Evolutionary conservation across 331 rosid genomes (phyloP).

Genomic region (Stylosanthes scabra): DNA sequence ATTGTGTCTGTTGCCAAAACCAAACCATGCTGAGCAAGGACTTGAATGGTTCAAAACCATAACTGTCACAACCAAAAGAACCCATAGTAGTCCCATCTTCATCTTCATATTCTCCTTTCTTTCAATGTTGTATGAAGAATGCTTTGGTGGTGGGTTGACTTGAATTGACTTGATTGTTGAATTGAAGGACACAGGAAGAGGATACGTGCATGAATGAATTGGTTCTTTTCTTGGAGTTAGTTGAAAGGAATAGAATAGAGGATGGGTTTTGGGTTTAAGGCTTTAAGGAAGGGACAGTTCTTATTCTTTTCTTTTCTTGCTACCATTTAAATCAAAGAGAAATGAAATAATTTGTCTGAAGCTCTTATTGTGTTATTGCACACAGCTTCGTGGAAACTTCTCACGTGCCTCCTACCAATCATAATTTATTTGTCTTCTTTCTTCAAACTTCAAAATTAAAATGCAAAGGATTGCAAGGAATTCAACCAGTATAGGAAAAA

Average conservation of each 20-base stretch:
- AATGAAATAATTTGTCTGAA: background rate
- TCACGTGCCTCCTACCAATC: background rate
- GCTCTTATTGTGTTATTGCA: background rate
- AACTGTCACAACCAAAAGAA: constrained; percentile 37
- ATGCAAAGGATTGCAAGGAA: too few species aligned
- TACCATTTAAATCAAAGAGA: constrained; percentile 2
- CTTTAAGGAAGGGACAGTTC: constrained; percentile 4
- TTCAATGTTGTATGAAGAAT: background rate
- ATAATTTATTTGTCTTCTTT: too few species aligned
- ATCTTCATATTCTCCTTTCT: background rate
- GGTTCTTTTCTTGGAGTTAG: constrained; percentile 27
- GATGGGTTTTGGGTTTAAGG: constrained; percentile 27
- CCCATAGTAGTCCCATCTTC: constrained; percentile 38
- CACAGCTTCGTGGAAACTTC: constrained; percentile 44
- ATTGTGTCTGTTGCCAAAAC: constrained; percentile 48
- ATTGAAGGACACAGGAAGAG: constrained; percentile 20
- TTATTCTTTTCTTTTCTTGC: constrained; percentile 47
- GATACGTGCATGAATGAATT: constrained; percentile 34
- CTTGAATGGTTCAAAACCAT: constrained; percentile 42
- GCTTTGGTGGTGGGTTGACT: constrained; percentile 17
- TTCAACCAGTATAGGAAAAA: too few species aligned
- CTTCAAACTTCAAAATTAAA: too few species aligned
- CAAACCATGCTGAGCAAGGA: constrained; percentile 70
- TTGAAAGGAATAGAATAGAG: constrained; percentile 5
- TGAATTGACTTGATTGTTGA: constrained; percentile 30